Percentiles rank a stretch among this genome's conserved stretches.
phyloP scores from a whole-genome alignment of 345 rosid species.

The Boechera divaricarpa region DNA sequence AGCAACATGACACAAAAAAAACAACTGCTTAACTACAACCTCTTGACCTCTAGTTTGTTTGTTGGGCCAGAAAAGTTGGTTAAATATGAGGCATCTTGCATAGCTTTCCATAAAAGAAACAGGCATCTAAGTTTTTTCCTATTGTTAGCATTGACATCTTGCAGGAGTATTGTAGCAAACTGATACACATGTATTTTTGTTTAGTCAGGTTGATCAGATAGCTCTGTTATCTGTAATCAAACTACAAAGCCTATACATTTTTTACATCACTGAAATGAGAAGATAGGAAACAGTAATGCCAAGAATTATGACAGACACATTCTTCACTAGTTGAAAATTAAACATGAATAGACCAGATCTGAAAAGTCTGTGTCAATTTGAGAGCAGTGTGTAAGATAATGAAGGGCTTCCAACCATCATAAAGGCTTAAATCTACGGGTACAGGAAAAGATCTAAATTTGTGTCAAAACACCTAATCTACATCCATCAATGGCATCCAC shows the following conservation, averaged over 20 bases:
- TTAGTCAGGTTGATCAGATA: background rate
- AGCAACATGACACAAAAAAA: slow-evolving; percentile 15
- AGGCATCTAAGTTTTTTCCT: background rate
- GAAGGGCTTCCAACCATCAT: slow-evolving; percentile 20
- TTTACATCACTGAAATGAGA: background rate
- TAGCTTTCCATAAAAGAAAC: background rate
- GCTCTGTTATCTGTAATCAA: slow-evolving; percentile 1
- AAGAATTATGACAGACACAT: background rate
- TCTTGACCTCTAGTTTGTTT: slow-evolving; percentile 15
- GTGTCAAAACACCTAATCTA: background rate
- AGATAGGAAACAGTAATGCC: slow-evolving; percentile 21
- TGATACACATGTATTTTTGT: background rate
- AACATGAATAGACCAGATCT: slow-evolving; percentile 32
- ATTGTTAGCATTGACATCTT: slow-evolving; percentile 20
- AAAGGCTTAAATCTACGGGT: slow-evolving; percentile 3
- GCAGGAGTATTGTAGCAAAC: slow-evolving; percentile 1
- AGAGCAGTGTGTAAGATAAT: slow-evolving; percentile 12
- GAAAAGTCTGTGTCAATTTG: slow-evolving; percentile 3
- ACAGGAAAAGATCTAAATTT: slow-evolving; percentile 20
- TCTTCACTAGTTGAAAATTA: background rate
- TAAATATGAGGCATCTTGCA: slow-evolving; percentile 16
- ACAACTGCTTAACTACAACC: slow-evolving; percentile 2
- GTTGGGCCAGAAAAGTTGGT: background rate
- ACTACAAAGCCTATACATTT: slow-evolving; percentile 24
- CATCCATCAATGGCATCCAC: background rate